Evolutionary conservation across 179 eudicot genomes (phyloP).

Genomic region (Silene vulgaris): DNA sequence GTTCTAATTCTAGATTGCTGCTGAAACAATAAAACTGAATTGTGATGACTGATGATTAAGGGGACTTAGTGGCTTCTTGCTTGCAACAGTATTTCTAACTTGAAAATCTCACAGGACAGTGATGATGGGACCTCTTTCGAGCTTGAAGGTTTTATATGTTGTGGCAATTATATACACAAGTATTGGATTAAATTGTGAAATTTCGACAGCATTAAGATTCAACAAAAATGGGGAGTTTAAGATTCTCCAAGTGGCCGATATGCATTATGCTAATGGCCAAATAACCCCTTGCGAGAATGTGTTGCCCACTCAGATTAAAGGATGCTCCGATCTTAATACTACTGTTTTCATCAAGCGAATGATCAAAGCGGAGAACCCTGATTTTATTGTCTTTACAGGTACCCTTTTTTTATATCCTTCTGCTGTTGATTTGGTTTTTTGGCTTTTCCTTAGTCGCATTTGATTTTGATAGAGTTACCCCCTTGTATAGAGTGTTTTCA

Average conservation of each 20-base stretch:
- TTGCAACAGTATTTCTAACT: background rate
- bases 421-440: background rate
- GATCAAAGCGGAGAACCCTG: conserved; percentile 64
- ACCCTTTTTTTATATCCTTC: conserved; percentile 2
- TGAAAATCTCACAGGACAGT: background rate
- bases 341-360: conserved; percentile 64
- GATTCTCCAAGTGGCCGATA: conserved; percentile 90
- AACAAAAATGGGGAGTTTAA: conserved; percentile 57
- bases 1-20: no score
- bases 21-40: no score
- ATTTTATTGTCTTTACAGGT: conserved; percentile 89
- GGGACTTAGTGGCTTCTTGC: no score
- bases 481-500: no score
- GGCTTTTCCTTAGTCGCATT: no score
- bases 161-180: conserved; percentile 15
- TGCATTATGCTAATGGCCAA: conserved; percentile 76
- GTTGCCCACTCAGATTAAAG: conserved; percentile 47
- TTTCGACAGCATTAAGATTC: conserved; percentile 30
- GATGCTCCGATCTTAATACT: conserved; percentile 83
- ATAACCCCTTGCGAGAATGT: conserved; percentile 56
- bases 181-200: conserved; percentile 16
- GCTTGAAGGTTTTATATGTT: conserved; percentile 15
- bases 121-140: conserved; percentile 6
- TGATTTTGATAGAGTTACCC: no score
- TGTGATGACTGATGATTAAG: no score